Percentiles rank a stretch among this genome's conserved stretches.
Conservation (phyloP, 176 grass and related monocot genomes). For the Guadua angustifolia region DNA sequence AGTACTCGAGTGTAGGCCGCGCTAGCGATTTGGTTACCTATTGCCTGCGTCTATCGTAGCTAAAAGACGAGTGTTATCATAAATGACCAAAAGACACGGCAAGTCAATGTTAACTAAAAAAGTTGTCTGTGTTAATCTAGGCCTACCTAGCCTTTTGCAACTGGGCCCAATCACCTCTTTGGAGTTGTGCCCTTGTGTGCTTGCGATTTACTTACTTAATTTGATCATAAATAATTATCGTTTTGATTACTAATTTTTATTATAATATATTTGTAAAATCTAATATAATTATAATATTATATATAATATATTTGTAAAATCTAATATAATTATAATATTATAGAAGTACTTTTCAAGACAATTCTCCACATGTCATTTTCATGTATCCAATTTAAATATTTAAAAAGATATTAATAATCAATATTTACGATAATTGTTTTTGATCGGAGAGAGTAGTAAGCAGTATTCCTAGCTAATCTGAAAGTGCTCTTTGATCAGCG, state of each 20-base stretch:
- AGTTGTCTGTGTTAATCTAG: neutral
- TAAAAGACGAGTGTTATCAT: constrained; percentile 20
- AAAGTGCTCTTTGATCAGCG: neutral
- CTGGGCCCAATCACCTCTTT: constrained; percentile 1
- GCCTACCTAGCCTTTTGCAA: neutral
- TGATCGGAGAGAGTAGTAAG: too few relatives aligned
- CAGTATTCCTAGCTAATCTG: neutral
- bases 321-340: too few relatives aligned
- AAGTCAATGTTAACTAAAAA: constrained; percentile 25
- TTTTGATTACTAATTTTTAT: too few relatives aligned
- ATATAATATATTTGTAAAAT: too few relatives aligned
- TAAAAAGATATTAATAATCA: too few relatives aligned
- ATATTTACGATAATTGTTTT: too few relatives aligned
- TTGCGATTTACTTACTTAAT: neutral
- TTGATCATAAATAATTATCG: too few relatives aligned
- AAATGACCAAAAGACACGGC: neutral
- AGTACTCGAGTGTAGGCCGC: constrained; percentile 24
- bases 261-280: too few relatives aligned
- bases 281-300: too few relatives aligned
- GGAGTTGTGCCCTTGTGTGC: neutral
- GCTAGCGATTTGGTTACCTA: neutral
- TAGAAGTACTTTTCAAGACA: too few relatives aligned
- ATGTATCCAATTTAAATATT: too few relatives aligned
- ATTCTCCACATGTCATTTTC: too few relatives aligned
- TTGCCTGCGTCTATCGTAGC: constrained; percentile 38